phyloP scores from a whole-genome alignment of 2,329 filamentous ascomycete species.

The Fusarium tjaetaba region DNA sequence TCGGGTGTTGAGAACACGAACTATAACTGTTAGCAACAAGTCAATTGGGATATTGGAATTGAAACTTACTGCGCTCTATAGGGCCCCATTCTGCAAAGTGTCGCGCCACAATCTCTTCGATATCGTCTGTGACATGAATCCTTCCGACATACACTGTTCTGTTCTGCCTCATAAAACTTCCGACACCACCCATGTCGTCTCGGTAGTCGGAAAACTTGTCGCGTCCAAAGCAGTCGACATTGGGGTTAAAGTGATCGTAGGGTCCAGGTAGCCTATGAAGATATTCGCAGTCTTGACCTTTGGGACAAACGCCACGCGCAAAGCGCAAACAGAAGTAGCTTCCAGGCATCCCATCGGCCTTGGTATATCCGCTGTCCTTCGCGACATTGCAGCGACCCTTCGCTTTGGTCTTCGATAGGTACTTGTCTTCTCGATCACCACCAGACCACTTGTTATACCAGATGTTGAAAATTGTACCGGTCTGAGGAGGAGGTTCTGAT shows the following conservation, averaged over 20 bases:
- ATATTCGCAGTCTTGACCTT: conserved; percentile 93
- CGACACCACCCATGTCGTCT: conserved; percentile 98
- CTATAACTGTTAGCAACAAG: conserved; percentile 40
- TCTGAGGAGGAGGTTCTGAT: conserved; percentile 88
- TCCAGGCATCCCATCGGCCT: conserved; percentile 78
- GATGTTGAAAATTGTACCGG: conserved; percentile 92
- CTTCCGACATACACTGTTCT: conserved; percentile 92
- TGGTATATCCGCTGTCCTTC: conserved; percentile 81
- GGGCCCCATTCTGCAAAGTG: conserved; percentile 98
- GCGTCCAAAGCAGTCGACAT: conserved; percentile 87
- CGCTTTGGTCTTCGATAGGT: conserved; percentile 83
- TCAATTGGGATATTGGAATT: background rate
- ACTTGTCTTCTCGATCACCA: conserved; percentile 92
- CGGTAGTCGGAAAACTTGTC: conserved; percentile 94
- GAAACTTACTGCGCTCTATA: conserved; percentile 73
- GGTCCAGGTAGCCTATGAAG: conserved; percentile 88
- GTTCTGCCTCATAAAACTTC: conserved; percentile 93
- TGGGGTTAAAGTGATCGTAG: conserved; percentile 91
- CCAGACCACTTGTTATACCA: conserved; percentile 99
- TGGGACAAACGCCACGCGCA: conserved; percentile 81
- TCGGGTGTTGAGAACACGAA: conserved; percentile 84
- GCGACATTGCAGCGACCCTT: conserved; percentile 88
- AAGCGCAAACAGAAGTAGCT: conserved; percentile 95
- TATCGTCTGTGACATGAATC: conserved; percentile 96
- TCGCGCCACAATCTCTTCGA: conserved; percentile 92